Base-by-base conservation (phyloP, 805 yeast species). In the Starmerella gropengiesseri region DNA sequence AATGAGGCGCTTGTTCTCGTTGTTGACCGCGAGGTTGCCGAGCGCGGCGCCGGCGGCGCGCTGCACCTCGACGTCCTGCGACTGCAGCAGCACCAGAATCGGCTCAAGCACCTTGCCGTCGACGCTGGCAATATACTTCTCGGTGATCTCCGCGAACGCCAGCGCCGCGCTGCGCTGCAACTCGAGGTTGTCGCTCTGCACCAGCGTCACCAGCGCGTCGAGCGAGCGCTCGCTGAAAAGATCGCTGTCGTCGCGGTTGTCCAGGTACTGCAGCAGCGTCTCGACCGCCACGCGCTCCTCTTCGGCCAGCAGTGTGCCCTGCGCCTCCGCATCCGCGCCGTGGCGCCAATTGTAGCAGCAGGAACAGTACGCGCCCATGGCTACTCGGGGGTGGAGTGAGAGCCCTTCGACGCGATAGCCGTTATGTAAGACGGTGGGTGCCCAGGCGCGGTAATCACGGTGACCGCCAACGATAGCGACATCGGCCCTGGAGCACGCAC, bases 11-110 rank as follows among this genome's bases (percentile, higher is more conserved):
- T 91, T 91, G 67, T 91, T 91, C 48, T 83, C 95, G 57, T 86
- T 87, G 65, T 91, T 86, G 25, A 91, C 98, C 2, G 99, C 99
- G 56, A 91, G 68, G 56, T 91, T 91, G n/a, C 98, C 98, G 53
- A 91, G 68, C 2, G 98, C 97, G 5, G 97, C 98, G 63, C 97
- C 89, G 0, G 98, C 96, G 7, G 98, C 98, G 41, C 97, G 74
- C 65, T 91, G 97, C 28, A 91, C 95, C 64, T 91, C 98, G 44
- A 87, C 74, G 61, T 91, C 98, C 16, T 80, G 70, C 48, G 82
- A 75, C 61, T 89, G 95, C 51, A 91, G 68, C 38, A 91, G 70
- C 37, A 85, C 82, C 47, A 91, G 69, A 31, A 91, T 87, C 38
- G 97, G 98, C 61, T 91, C 96, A 52, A 91, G 68, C 3, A 89